Evolutionary conservation across 306 rosid species (phyloP), one percentile per base, ranked within the genome.

Genomic region (Begonia loranthoides): DNA sequence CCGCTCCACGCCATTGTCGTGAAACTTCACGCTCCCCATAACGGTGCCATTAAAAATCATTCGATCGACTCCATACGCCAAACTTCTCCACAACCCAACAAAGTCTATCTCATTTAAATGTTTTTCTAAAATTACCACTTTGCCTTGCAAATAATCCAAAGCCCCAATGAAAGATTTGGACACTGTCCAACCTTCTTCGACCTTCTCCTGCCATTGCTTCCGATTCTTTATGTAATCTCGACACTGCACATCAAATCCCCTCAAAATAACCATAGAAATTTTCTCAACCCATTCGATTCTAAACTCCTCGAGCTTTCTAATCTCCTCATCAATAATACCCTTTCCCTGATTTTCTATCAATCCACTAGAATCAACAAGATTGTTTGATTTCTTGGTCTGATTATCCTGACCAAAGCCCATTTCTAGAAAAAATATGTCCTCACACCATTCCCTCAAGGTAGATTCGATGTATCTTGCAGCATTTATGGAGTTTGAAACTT

Each of bases 161-260:
- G 94, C 83, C 17, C 79, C 79, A 66, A 82, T 56, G 19, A 90
- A 64, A 62, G 59, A 67, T 75, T 72, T 85, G 7, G 97, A 85
- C 49, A 82, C 73, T 7, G 92, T 50, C 95, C 87, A 80, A 60
- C 92, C 80, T 38, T 82, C 87, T 72, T 90, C 94, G 53, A 49
- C 49, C 57, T 76, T 80, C 54, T 79, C 86, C 76, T 78, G 93
- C 97, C 95, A 85, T 50, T 85, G 97, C 75, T 66, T 85, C 72
- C 64, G 78, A 78, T 78, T 90, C 65, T 80, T 90, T 65, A 75
- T 43, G 69, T 90, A 82, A 50, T 90, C 95, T 34, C 85, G 70
- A 66, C 77, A 70, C 50, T 61, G 74, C 40, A 84, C 73, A 64
- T 85, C 97, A 46, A 85, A 82, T 28, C 97, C 97, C 72, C 95